A percentile compares a stretch with the other conserved stretches of the same genome.
phyloP scores from a whole-genome alignment of 805 yeast genomes.

The Clavispora asparagi region DNA sequence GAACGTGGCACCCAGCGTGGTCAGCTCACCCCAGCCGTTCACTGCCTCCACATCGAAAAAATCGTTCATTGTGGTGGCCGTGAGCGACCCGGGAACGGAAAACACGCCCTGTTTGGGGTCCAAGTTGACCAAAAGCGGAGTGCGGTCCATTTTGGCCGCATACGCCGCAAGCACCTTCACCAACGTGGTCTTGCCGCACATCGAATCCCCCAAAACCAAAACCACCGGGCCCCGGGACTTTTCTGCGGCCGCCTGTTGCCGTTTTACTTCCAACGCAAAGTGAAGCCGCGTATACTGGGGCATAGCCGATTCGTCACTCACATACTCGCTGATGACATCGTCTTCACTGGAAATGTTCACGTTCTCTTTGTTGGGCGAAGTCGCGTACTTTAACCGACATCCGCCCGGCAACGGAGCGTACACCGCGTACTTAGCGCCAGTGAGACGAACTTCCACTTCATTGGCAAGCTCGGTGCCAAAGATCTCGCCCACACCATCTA shows the following conservation, averaged over 20 bases:
- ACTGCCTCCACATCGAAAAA: conserved; percentile 66
- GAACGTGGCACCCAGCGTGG: conserved; percentile 66
- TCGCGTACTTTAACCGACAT: conserved; percentile 48
- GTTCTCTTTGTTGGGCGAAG: conserved; percentile 20
- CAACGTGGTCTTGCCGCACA: conserved; percentile 76
- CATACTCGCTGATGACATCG: conserved; percentile 49
- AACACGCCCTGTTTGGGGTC: conserved; percentile 71
- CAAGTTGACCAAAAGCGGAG: conserved; percentile 71
- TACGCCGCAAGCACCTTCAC: conserved; percentile 67
- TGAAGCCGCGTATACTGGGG: conserved; percentile 62
- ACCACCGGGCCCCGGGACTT: conserved; percentile 48
- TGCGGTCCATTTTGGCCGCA: conserved; percentile 62
- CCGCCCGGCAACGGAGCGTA: conserved; percentile 54
- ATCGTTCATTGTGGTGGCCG: conserved; percentile 82
- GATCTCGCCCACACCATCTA: conserved; percentile 76
- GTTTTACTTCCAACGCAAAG: conserved; percentile 61
- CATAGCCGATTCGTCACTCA: conserved; percentile 69
- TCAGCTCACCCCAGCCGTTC: conserved; percentile 72
- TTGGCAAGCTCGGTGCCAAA: conserved; percentile 89
- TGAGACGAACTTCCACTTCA: conserved; percentile 44
- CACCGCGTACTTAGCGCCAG: conserved; percentile 35
- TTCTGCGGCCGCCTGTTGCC: conserved; percentile 27
- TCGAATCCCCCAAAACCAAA: conserved; percentile 65
- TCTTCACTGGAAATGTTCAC: conserved; percentile 26
- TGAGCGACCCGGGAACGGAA: conserved; percentile 74